Evolutionary conservation across 345 rosid genomes (phyloP).

Genomic region (Camelina hispida): DNA sequence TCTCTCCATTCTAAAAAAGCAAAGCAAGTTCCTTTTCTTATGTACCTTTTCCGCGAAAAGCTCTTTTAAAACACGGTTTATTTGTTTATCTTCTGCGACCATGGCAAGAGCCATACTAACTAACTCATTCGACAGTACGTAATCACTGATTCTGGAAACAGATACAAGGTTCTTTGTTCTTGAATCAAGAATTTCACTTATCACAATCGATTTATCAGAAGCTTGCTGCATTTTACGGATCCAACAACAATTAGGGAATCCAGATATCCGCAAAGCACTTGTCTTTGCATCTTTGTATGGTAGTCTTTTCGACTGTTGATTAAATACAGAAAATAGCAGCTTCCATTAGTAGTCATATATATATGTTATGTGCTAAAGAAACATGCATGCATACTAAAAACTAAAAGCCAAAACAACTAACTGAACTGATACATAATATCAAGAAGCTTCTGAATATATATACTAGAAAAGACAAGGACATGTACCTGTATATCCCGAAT

Average conservation of each 20-base stretch:
- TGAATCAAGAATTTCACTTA: constrained; percentile 91
- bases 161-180: constrained; percentile 94
- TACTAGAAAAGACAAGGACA: background rate
- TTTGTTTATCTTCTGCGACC: constrained; percentile 97
- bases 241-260: constrained; percentile 87
- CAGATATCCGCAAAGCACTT: constrained; percentile 51
- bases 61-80: constrained; percentile 90
- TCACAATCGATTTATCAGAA: constrained; percentile 79
- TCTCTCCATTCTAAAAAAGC: background rate
- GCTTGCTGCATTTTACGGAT: constrained; percentile 96
- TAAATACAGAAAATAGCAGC: background rate
- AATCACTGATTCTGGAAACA: constrained; percentile 92
- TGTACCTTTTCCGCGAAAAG: constrained; percentile 85
- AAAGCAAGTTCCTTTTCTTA: constrained; percentile 5
- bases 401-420: background rate
- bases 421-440: background rate
- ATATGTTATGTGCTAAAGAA: constrained; percentile 1
- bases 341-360: constrained; percentile 22
- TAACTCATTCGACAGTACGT: constrained; percentile 84
- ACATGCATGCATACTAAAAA: background rate
- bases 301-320: constrained; percentile 79
- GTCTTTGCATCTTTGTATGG: constrained; percentile 67
- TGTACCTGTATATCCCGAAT: constrained; percentile 93
- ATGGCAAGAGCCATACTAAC: constrained; percentile 97
- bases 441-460: background rate